Percentiles rank a stretch among this genome's conserved stretches.
Conservation (phyloP, 352 stramenopile genomes). For the Saprolegnia diclina region DNA sequence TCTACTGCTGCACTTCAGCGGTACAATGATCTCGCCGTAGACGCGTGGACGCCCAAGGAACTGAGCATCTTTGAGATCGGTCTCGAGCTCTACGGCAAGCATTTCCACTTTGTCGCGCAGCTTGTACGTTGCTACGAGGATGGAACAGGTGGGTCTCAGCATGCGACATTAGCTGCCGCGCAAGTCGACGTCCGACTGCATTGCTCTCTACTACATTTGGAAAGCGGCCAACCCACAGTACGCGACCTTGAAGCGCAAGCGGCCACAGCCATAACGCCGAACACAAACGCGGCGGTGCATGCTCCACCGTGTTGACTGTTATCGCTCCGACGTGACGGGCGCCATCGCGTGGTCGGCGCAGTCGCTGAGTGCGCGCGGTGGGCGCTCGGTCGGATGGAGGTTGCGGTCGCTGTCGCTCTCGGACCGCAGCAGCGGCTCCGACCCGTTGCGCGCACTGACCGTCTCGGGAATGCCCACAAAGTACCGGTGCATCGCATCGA, state of each 20-base stretch:
- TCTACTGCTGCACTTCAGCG: not conserved
- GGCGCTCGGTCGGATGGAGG: not conserved
- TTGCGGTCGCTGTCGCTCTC: not conserved
- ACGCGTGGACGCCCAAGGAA: constrained; percentile 72
- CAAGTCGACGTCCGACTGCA: constrained; percentile 65
- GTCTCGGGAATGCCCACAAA: constrained; percentile 42
- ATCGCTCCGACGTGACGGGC: not conserved
- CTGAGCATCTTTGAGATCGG: constrained; percentile 79
- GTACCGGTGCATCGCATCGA: constrained; percentile 79
- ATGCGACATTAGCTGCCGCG: constrained; percentile 42
- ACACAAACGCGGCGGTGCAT: not conserved
- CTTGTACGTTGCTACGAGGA: constrained; percentile 36
- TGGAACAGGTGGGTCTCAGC: not conserved
- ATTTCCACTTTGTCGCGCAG: constrained; percentile 65
- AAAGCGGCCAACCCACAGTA: constrained; percentile 31
- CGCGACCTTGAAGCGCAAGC: not conserved
- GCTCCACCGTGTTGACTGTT: not conserved
- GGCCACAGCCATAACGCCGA: constrained; percentile 12
- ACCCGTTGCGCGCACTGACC: not conserved
- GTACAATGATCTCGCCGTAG: constrained; percentile 29
- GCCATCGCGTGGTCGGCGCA: not conserved
- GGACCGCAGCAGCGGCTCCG: not conserved
- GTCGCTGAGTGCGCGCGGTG: not conserved
- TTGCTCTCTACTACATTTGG: constrained; percentile 85
- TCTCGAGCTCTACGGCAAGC: constrained; percentile 81